Evolutionary conservation across 2,329 filamentous ascomycete genomes (phyloP), one percentile per base, ranked within the genome.

Genomic region (Alternaria panax): DNA sequence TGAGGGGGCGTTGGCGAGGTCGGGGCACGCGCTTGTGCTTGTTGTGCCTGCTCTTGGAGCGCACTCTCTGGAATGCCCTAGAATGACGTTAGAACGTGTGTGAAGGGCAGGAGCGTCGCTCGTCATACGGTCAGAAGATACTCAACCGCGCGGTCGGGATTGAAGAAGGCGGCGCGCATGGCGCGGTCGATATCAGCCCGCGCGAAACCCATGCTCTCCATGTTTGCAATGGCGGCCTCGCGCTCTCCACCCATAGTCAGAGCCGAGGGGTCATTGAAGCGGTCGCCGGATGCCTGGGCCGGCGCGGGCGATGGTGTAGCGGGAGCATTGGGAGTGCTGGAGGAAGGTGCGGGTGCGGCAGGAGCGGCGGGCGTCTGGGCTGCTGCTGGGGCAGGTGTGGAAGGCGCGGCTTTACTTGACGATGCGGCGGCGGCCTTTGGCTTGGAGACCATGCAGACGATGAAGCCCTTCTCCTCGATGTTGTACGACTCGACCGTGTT

Each of bases 381-480:
- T 36, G 62, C 59, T 50, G 78, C 74, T 40, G 80, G 77, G 18
- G 81, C 79, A 54, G 89, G 85, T 43, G 88, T 88, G 11, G 89
- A 84, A 61, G 87, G 84, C 56, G 84, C 78, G 54, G 85, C 82
- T 68, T 81, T 79, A 67, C 76, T 78, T 63, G 75, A 74, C 55
- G 83, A 79, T 25, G 83, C 80, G 64, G 84, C 80, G 32, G 84
- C 80, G 6, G 88, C 81, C 84, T 97, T 97, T 67, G 92, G 90
- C 88, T 98, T 98, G 78, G 92, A 92, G 72, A 96, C 90, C 89
- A 99, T 97, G 83, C 95, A 99, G 62, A 99, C 95, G 73, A 99
- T 93, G 79, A 98, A 99, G 36, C 95, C 95, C 86, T 98, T 99
- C 86, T 98, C 95, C 81, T 99, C 94, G 65, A 99, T 98, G 82